phyloP scores from a whole-genome alignment of 139 green algal genomes.

The Yamagishiella unicocca region DNA sequence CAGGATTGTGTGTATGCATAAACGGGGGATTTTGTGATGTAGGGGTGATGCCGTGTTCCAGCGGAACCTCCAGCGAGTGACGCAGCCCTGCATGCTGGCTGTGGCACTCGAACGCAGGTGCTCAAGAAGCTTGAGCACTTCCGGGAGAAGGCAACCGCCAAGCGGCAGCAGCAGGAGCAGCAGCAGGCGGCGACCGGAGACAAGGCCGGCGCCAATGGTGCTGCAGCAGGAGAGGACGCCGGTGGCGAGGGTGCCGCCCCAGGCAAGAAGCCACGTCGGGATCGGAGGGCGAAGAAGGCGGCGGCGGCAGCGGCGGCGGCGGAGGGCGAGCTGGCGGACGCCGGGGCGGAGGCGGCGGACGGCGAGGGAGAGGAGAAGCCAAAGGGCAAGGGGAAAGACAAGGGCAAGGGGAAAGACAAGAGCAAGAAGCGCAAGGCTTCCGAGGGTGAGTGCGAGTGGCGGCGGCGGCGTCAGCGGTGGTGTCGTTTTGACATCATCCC shows the following conservation, averaged over 20 bases:
- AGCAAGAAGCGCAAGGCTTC: background rate
- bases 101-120: constrained; percentile 52
- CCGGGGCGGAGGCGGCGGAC: background rate
- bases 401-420: background rate
- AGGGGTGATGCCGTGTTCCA: too few relatives aligned
- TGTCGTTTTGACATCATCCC: too few relatives aligned
- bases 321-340: background rate
- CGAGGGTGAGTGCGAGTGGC: too few relatives aligned
- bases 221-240: background rate
- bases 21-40: too few relatives aligned
- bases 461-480: too few relatives aligned
- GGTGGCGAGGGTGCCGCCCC: background rate
- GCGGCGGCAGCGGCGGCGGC: background rate
- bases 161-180: constrained; percentile 30
- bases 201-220: background rate
- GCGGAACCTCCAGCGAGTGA: too few relatives aligned
- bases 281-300: background rate
- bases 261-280: background rate
- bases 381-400: too few relatives aligned
- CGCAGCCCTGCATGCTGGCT: too few relatives aligned
- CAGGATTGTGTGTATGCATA: too few relatives aligned
- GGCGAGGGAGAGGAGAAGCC: background rate
- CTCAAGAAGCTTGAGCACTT: constrained; percentile 66
- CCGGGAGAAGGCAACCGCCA: background rate
- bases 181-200: constrained; percentile 15